Base-by-base conservation (phyloP, 441 rosid genomes). In the Capsella rubella region DNA sequence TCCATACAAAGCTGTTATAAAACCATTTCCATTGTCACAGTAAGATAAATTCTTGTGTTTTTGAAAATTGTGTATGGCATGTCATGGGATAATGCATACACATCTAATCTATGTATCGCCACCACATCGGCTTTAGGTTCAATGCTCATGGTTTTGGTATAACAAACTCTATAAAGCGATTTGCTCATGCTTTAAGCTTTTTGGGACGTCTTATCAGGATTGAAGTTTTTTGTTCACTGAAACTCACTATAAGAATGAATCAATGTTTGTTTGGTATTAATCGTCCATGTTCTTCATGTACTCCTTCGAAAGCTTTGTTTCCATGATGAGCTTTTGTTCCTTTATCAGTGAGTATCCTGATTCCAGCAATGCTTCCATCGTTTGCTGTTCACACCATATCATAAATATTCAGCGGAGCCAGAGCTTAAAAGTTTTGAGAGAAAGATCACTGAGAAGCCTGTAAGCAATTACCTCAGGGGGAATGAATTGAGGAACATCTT, bases 221-320 rank as follows among this genome's bases (percentile, higher is more conserved):
- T 55, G 6, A 68, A 45, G 11, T 68, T 68, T 2, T 4, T 1
- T 45, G 25, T 47, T 45, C 47, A 34, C 9, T 1, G 27, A 46
- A 57, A 55, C 31, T 58, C 39, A 72, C 59, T 59, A 10, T 54
- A 53, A 67, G 60, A 35, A 58, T 32, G 37, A 40, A 63, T 61
- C 9, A 9, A 46, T 75, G 55, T 77, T 29, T 66, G 70, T 61
- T 52, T 72, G 75, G 46, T 51, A 31, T 70, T 64, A 79, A 47
- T 84, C 90, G 11, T 89, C 95, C 1, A 84, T 82, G 87, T 90
- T 95, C 89, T 92, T 92, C 97, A 95, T 89, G 81, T 95, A 92
- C 80, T 90, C 96, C 83, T 88, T 95, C 3, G 97, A 90, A 66
- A 92, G 97, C 83, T 90, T 95, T n/a, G 84, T 81, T 65, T 85